Base-by-base conservation (phyloP, 805 yeast genomes). In the Candida cerambycidarum region DNA sequence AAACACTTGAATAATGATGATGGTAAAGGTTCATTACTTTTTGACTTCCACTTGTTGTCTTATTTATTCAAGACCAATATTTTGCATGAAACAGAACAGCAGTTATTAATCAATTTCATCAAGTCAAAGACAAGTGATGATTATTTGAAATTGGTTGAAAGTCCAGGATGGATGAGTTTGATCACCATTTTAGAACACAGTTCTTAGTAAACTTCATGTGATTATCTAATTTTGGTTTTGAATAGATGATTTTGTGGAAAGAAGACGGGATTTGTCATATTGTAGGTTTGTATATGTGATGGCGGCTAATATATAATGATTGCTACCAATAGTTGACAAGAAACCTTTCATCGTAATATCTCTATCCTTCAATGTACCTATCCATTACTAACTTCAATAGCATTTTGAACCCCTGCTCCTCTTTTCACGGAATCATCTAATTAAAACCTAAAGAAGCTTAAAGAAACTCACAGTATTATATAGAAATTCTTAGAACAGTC, bases 161-260 rank as follows among this genome's bases (percentile, higher is more conserved):
- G 78, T 18, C 81, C 85, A 0, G 93, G 93, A 1, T 89, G 96
- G 96, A 85, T 82, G 71, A 85, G 95, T 1, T 65, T 89, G 45
- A 59, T 81, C 25, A 78, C 89, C 30, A 68, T 70, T 18, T 46
- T 69, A 38, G 73, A 69, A 43, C 72, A 67, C 13, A 34, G 38
- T 34, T 33, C 37, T 19, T 33, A 25, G 29, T 21, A 21, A n/a
- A n/a, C n/a, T n/a, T n/a, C n/a, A n/a, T n/a, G n/a, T n/a, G n/a
- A n/a, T n/a, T n/a, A n/a, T n/a, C n/a, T n/a, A n/a, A n/a, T n/a
- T n/a, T n/a, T n/a, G n/a, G n/a, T n/a, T n/a, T n/a, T n/a, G n/a
- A n/a, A n/a, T n/a, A n/a, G n/a, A n/a, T n/a, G n/a, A n/a, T n/a
- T n/a, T n/a, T n/a, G n/a, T n/a, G 23, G 8, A 21, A 21, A 21